phyloP scores from a whole-genome alignment of 2,329 filamentous ascomycete species.

The Berkeleyomyces basicola region DNA sequence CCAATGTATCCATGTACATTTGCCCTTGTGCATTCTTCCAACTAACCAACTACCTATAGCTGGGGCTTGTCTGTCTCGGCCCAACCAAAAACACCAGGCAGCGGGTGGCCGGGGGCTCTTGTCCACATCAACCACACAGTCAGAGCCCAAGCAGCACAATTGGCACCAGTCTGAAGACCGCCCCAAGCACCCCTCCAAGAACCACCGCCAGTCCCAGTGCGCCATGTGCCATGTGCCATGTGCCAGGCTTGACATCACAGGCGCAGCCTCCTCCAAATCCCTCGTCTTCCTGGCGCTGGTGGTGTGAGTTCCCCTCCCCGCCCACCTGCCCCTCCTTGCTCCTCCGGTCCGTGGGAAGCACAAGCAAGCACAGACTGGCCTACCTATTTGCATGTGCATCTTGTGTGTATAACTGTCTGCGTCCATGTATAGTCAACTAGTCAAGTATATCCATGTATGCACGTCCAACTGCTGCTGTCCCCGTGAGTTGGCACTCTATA shows the following conservation, averaged over 20 bases:
- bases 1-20: not conserved
- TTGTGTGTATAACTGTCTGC: too few species aligned
- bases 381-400: too few species aligned
- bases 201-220: not conserved
- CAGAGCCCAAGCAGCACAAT: not conserved
- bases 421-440: too few species aligned
- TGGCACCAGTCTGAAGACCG: not conserved
- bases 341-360: not conserved
- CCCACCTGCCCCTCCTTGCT: not conserved
- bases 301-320: not conserved
- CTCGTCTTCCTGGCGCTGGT: not conserved
- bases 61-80: not conserved
- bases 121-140: not conserved
- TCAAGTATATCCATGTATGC: too few species aligned
- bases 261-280: not conserved
- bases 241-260: not conserved
- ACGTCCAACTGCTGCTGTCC: not conserved
- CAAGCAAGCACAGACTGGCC: too few species aligned
- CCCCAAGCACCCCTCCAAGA: too few species aligned
- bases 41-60: not conserved
- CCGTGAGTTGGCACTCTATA: not conserved
- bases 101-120: not conserved
- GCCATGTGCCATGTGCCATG: not conserved
- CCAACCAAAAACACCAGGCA: not conserved
- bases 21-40: not conserved